Percentiles rank a stretch among this genome's conserved stretches.
These are phyloP conservation scores for Kluyveromyces sp. DNA, from an alignment of 1,139 yeast genomes.

Conservation along the genomic window DNA sequence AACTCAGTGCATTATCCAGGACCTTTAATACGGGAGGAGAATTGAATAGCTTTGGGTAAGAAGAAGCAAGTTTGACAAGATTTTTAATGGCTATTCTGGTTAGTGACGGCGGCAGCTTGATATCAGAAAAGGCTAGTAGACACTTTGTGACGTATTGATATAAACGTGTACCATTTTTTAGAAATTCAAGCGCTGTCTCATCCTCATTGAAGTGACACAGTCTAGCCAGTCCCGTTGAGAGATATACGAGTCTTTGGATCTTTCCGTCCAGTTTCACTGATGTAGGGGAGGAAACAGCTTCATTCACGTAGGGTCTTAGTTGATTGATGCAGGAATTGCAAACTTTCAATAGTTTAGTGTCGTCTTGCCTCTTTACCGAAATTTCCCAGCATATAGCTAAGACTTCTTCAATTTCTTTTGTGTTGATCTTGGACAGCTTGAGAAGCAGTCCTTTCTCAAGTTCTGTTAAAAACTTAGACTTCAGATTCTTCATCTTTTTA, in stretches of 20 bases:
- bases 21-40: constrained; percentile 46
- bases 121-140: constrained; percentile 46
- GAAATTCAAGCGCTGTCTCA: constrained; percentile 38
- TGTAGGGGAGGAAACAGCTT: constrained; percentile 25
- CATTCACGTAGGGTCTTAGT: constrained; percentile 39
- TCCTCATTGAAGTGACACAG: constrained; percentile 52
- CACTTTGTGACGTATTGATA: constrained; percentile 50
- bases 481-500: constrained; percentile 38
- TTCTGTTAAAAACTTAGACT: constrained; percentile 44
- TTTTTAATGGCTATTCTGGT: constrained; percentile 50
- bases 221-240: constrained; percentile 65
- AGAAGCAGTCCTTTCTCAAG: constrained; percentile 48
- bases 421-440: constrained; percentile 51
- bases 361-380: constrained; percentile 41
- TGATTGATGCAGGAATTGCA: constrained; percentile 51
- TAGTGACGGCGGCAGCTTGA: constrained; percentile 31
- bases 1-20: constrained; percentile 45
- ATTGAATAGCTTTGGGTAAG: constrained; percentile 57
- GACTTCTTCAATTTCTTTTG: constrained; percentile 57
- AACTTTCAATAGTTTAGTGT: constrained; percentile 49
- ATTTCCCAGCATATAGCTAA: constrained; percentile 60
- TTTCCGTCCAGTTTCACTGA: constrained; percentile 37
- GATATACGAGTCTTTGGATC: constrained; percentile 49
- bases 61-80: constrained; percentile 49
- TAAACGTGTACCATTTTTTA: constrained; percentile 48